phyloP scores from a whole-genome alignment of 768 basidiomycete genomes.

The Trametes elegans region DNA sequence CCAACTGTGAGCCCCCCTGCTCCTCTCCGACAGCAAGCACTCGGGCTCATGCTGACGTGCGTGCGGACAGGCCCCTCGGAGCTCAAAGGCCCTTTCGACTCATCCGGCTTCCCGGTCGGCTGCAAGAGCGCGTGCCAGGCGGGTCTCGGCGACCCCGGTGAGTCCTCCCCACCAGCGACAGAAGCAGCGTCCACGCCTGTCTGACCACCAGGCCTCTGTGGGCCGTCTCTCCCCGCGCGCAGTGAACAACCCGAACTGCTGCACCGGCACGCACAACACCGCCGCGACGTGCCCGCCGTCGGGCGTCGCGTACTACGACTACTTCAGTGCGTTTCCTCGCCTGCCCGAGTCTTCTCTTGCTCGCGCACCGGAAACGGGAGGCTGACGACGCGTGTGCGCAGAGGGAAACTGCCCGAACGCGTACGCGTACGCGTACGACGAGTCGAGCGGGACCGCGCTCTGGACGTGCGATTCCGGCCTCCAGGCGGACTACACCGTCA shows the following conservation, averaged over 20 bases:
- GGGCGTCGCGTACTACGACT: conserved; percentile 39
- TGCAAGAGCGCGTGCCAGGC: conserved; percentile 44
- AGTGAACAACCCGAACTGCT: conserved; percentile 63
- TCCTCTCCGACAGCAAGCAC: too few relatives aligned
- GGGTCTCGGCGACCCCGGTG: conserved; percentile 36
- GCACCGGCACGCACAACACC: conserved; percentile 52
- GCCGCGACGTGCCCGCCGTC: conserved; percentile 56
- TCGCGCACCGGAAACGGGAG: background rate
- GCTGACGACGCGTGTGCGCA: background rate
- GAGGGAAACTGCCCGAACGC: conserved; percentile 43
- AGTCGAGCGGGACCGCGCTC: conserved; percentile 42
- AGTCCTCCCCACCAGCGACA: too few relatives aligned
- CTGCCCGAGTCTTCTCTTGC: background rate
- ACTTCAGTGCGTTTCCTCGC: conserved; percentile 40
- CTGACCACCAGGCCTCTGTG: too few relatives aligned
- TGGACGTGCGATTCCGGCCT: conserved; percentile 39
- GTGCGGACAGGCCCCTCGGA: conserved; percentile 29
- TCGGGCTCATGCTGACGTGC: conserved; percentile 15
- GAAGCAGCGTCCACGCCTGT: too few relatives aligned
- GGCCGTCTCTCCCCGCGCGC: background rate
- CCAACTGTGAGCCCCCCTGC: conserved; percentile 56
- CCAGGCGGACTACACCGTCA: conserved; percentile 44
- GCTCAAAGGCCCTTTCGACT: conserved; percentile 35
- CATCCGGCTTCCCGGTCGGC: conserved; percentile 36
- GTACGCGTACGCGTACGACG: conserved; percentile 55